These are phyloP conservation scores for Bruguiera gymnorhiza DNA, from an alignment of 345 rosid species.

Conservation along the genomic window DNA sequence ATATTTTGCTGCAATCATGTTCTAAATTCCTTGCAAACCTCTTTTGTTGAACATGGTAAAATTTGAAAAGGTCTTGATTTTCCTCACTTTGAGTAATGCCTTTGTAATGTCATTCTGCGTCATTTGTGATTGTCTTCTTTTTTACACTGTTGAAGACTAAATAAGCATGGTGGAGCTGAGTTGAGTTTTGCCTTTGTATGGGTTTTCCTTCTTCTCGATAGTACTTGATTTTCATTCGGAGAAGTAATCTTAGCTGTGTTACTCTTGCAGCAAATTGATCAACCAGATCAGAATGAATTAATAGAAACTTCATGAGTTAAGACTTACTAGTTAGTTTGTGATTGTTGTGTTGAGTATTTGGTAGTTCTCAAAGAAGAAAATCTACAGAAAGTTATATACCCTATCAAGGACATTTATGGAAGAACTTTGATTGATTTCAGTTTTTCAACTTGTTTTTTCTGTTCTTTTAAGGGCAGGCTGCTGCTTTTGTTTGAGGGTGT, in stretches of 20 bases:
- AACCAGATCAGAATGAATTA: not conserved
- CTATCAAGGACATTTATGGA: not conserved
- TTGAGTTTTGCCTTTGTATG: not conserved
- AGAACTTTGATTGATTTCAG: not conserved
- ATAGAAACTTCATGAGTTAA: not conserved
- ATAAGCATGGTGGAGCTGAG: not conserved
- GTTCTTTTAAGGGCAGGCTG: too few species aligned
- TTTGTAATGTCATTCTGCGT: conserved; percentile 6
- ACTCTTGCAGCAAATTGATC: conserved; percentile 1
- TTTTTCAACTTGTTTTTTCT: not conserved
- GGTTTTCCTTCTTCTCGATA: not conserved
- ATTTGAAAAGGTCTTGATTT: conserved; percentile 26
- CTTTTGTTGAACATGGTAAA: conserved; percentile 22
- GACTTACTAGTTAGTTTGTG: not conserved
- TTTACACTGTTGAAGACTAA: not conserved
- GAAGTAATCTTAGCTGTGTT: not conserved
- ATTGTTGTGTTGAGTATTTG: not conserved
- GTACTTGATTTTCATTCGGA: not conserved
- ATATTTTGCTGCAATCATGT: conserved; percentile 47
- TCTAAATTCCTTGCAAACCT: conserved; percentile 24
- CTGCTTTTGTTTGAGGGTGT: not conserved
- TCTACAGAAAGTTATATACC: not conserved
- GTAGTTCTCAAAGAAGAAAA: not conserved
- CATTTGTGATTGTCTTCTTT: conserved; percentile 1
- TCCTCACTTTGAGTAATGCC: conserved; percentile 10